Conservation (phyloP, 768 basidiomycete species). For the Amyloporia xantha region DNA sequence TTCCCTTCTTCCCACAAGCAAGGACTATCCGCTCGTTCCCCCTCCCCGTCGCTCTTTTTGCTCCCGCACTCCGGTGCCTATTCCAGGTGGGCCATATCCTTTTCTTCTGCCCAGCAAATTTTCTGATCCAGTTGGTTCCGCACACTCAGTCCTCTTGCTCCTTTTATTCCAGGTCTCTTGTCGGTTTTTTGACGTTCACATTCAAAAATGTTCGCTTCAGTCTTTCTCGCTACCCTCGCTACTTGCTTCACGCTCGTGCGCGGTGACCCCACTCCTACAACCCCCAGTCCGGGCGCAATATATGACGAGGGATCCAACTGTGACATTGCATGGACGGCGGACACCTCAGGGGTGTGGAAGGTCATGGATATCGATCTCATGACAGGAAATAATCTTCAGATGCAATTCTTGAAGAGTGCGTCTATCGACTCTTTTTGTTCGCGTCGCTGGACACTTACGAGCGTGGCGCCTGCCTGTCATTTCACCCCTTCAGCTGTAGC, state of each 20-base stretch:
- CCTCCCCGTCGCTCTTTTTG: slow-evolving; percentile 8
- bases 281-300: slow-evolving; percentile 51
- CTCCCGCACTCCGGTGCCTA: neutral
- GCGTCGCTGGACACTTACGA: neutral
- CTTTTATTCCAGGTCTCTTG: no score
- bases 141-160: neutral
- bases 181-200: slow-evolving; percentile 27
- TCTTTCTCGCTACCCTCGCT: slow-evolving; percentile 17
- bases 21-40: slow-evolving; percentile 5
- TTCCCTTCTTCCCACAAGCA: neutral
- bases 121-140: neutral
- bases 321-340: slow-evolving; percentile 50
- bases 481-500: slow-evolving; percentile 46
- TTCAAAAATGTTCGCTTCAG: slow-evolving; percentile 38
- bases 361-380: slow-evolving; percentile 72
- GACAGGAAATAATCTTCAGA: slow-evolving; percentile 67
- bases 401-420: slow-evolving; percentile 42
- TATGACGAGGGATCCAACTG: slow-evolving; percentile 56
- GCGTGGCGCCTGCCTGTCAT: slow-evolving; percentile 3
- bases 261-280: slow-evolving; percentile 53
- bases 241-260: slow-evolving; percentile 32
- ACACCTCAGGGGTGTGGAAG: slow-evolving; percentile 58
- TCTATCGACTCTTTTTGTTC: slow-evolving; percentile 50
- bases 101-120: neutral
- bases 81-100: neutral